phyloP scores from a whole-genome alignment of 257 asterid genomes.

The Gentiana dahurica region DNA sequence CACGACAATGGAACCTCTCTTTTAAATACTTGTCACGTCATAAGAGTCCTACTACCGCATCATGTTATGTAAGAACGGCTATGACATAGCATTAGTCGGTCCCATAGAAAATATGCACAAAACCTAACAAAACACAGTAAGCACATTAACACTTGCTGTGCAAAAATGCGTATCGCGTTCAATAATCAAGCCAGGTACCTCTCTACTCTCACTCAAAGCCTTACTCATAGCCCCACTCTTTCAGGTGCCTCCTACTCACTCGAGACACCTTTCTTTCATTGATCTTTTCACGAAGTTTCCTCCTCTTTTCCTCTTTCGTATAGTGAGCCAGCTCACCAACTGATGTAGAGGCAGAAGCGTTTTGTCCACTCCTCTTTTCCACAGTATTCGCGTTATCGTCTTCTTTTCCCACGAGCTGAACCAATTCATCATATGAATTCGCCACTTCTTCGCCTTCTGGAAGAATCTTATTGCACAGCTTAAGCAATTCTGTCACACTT shows the following conservation, averaged over 20 bases:
- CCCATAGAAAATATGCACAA: too few species aligned
- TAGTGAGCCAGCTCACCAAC: not conserved
- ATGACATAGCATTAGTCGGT: too few species aligned
- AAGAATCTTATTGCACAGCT: not conserved
- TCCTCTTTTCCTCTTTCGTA: not conserved
- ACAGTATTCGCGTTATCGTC: not conserved
- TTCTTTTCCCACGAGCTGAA: not conserved
- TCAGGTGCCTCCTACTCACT: not conserved
- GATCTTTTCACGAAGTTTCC: too few species aligned
- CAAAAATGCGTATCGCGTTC: not conserved
- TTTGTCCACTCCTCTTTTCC: conserved; percentile 1
- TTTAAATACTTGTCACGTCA: too few species aligned
- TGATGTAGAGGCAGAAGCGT: conserved; percentile 5
- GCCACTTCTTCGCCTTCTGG: not conserved
- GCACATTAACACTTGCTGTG: too few species aligned
- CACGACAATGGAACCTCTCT: too few species aligned
- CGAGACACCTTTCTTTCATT: too few species aligned
- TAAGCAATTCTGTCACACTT: not conserved
- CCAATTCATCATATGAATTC: not conserved
- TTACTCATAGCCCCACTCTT: not conserved
- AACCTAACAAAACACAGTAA: too few species aligned
- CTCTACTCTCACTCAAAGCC: not conserved
- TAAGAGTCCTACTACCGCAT: too few species aligned
- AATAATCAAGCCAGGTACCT: not conserved
- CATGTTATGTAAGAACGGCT: too few species aligned